These are phyloP conservation scores for Jamesozyma gamospora DNA, from an alignment of 805 yeast species.

Conservation along the genomic window DNA sequence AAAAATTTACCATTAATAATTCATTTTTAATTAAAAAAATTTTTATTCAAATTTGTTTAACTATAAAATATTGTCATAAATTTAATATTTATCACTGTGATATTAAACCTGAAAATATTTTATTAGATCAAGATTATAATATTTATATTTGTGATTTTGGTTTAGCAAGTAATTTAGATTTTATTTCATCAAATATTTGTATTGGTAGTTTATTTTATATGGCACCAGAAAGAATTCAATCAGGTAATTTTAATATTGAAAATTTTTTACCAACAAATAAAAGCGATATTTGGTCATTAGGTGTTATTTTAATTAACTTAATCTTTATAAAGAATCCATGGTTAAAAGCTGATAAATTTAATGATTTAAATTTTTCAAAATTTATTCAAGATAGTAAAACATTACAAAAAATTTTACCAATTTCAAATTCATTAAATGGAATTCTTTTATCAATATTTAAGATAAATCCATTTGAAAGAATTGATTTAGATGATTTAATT, in stretches of 20 bases:
- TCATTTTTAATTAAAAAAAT: slow-evolving; percentile 44
- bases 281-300: slow-evolving; percentile 84
- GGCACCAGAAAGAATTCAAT: slow-evolving; percentile 71
- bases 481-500: slow-evolving; percentile 14
- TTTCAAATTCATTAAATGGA: slow-evolving; percentile 50
- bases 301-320: slow-evolving; percentile 69
- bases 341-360: slow-evolving; percentile 60
- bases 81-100: slow-evolving; percentile 87
- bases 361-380: slow-evolving; percentile 55
- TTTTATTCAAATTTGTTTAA: slow-evolving; percentile 72
- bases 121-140: slow-evolving; percentile 47
- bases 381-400: slow-evolving; percentile 48
- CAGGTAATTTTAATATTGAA: slow-evolving; percentile 4
- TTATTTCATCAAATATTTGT: slow-evolving; percentile 59
- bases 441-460: slow-evolving; percentile 34
- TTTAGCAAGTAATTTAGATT: slow-evolving; percentile 54
- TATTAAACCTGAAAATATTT: slow-evolving; percentile 88
- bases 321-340: slow-evolving; percentile 84
- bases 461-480: slow-evolving; percentile 29
- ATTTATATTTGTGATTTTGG: slow-evolving; percentile 79
- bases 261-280: slow-evolving; percentile 49
- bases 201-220: slow-evolving; percentile 84
- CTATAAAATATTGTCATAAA: slow-evolving; percentile 71
- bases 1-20: slow-evolving; percentile 47
- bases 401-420: slow-evolving; percentile 59